Evolutionary conservation across 1,139 yeast species (phyloP).

Genomic region (Groenewaldozyma sp.): DNA sequence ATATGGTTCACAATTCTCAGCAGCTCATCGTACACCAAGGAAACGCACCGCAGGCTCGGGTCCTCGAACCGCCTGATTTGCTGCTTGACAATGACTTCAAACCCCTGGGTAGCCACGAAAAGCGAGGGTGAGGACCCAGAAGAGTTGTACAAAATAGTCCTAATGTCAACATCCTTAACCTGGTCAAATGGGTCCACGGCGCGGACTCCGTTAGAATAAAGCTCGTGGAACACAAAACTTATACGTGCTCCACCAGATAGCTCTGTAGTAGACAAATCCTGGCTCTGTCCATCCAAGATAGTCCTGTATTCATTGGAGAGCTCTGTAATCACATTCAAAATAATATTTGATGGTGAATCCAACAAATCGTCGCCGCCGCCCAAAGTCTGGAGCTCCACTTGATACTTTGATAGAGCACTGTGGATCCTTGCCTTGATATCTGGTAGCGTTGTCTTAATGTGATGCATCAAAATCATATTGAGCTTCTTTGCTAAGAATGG

Average conservation of each 20-base stretch:
- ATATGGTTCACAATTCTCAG: slow-evolving; percentile 87
- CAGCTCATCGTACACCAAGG: slow-evolving; percentile 86
- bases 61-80: slow-evolving; percentile 94
- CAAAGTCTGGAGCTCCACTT: slow-evolving; percentile 62
- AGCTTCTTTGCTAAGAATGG: slow-evolving; percentile 91
- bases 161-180: slow-evolving; percentile 90
- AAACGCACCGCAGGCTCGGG: slow-evolving; percentile 86
- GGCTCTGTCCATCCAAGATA: slow-evolving; percentile 87
- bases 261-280: slow-evolving; percentile 73
- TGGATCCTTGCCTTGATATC: slow-evolving; percentile 91
- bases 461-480: slow-evolving; percentile 82
- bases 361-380: slow-evolving; percentile 56
- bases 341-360: slow-evolving; percentile 84
- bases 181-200: slow-evolving; percentile 96
- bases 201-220: slow-evolving; percentile 83
- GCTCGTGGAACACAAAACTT: slow-evolving; percentile 94
- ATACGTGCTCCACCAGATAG: slow-evolving; percentile 94
- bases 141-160: slow-evolving; percentile 89
- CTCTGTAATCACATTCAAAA: slow-evolving; percentile 82
- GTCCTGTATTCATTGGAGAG: slow-evolving; percentile 80
- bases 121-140: slow-evolving; percentile 95
- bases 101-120: slow-evolving; percentile 95
- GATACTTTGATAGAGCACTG: slow-evolving; percentile 79
- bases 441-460: slow-evolving; percentile 89
- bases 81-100: slow-evolving; percentile 89